phyloP scores from a whole-genome alignment of 257 asterid species.

The Solanum neorickii region DNA sequence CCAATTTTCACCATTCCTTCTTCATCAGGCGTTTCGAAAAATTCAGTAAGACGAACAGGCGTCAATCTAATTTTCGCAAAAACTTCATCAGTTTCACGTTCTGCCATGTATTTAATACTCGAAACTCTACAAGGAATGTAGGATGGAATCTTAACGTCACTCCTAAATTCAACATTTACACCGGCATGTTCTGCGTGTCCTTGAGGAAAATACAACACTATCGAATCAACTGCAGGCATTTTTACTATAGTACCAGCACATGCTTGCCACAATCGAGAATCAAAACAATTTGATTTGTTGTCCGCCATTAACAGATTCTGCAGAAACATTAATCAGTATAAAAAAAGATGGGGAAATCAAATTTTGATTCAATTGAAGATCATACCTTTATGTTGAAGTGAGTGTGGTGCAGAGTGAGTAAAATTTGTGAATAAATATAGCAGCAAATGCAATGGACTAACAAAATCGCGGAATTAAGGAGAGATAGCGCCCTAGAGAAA shows the following conservation, averaged over 20 bases:
- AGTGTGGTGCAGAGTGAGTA: background rate
- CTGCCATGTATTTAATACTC: conserved; percentile 70
- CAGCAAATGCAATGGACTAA: background rate
- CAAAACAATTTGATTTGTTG: conserved; percentile 21
- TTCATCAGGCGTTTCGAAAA: conserved; percentile 17
- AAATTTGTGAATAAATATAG: background rate
- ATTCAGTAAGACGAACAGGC: conserved; percentile 24
- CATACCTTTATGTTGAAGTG: background rate
- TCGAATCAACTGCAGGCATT: conserved; percentile 51
- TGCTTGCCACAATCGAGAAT: conserved; percentile 89
- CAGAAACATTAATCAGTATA: background rate
- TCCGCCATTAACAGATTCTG: background rate
- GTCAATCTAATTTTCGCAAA: conserved; percentile 40
- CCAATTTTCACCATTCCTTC: conserved; percentile 7
- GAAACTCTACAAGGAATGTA: conserved; percentile 44
- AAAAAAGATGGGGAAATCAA: no score
- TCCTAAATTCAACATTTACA: conserved; percentile 43
- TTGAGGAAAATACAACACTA: conserved; percentile 79
- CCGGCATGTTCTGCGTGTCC: conserved; percentile 80
- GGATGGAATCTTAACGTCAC: conserved; percentile 34
- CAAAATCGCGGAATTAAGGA: background rate
- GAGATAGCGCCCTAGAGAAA: background rate
- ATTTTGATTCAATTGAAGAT: background rate
- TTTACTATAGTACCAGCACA: conserved; percentile 92
- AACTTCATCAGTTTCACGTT: conserved; percentile 74